These are phyloP conservation scores for Phellopilus nigrolimitatus DNA, from an alignment of 1,284 basidiomycete species.

Conservation along the genomic window DNA sequence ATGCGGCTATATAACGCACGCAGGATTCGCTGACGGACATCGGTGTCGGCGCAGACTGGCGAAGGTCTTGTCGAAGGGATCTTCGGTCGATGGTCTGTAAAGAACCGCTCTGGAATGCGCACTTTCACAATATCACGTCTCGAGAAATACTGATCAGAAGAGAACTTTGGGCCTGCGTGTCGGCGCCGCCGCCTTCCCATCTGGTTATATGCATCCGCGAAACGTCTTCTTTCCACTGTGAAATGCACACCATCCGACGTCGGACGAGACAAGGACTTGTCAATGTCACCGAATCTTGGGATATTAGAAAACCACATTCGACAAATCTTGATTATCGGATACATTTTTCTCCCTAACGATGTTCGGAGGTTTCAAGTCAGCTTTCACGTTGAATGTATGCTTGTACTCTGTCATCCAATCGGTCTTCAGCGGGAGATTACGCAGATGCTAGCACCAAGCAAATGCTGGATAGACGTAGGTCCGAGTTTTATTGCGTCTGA, in stretches of 20 bases:
- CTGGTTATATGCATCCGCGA: not conserved
- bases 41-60: too few species aligned
- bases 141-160: not conserved
- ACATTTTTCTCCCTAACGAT: not conserved
- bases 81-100: constrained; percentile 1
- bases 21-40: too few species aligned
- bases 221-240: not conserved
- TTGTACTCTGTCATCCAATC: not conserved
- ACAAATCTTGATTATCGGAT: too few species aligned
- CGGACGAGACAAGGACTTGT: not conserved
- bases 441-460: not conserved
- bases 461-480: not conserved
- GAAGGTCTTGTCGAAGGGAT: not conserved
- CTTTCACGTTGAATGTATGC: not conserved
- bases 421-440: not conserved
- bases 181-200: not conserved
- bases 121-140: not conserved
- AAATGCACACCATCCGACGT: not conserved
- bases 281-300: too few species aligned
- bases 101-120: not conserved
- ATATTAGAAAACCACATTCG: too few species aligned
- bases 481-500: constrained; percentile 1
- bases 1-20: too few species aligned
- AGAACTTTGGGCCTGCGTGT: not conserved
- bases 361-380: not conserved